A percentile compares a stretch with the other conserved stretches of the same genome.
Conservation (phyloP, 495 filamentous ascomycete species). For the Cenococcum geophilum region DNA sequence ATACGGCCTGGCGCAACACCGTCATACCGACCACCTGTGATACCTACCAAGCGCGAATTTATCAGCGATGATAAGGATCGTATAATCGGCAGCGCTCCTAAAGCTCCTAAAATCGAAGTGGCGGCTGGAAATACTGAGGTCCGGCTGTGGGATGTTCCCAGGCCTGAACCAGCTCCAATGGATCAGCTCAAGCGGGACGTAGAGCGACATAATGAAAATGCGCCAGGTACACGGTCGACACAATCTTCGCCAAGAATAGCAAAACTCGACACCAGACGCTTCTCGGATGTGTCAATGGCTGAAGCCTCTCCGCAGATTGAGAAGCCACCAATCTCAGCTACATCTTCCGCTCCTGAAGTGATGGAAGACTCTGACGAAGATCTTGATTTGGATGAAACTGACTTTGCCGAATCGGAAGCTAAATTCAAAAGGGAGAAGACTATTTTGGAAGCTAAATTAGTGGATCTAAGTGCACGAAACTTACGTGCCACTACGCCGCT, state of each 20-base stretch:
- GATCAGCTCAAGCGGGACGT: conserved; percentile 1
- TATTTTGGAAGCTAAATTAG: conserved; percentile 31
- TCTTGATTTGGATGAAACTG: conserved; percentile 37
- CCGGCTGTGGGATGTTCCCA: conserved; percentile 10
- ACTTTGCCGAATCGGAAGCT: conserved; percentile 34
- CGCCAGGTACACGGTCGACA: neutral
- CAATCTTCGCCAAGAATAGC: conserved; percentile 9
- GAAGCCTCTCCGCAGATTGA: conserved; percentile 17
- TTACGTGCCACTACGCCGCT: conserved; percentile 35
- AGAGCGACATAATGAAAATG: neutral
- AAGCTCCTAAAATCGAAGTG: conserved; percentile 26
- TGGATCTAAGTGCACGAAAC: conserved; percentile 33
- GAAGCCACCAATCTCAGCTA: conserved; percentile 13
- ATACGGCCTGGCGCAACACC: conserved; percentile 27
- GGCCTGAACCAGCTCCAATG: conserved; percentile 1
- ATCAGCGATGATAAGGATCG: conserved; percentile 23
- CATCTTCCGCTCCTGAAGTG: conserved; percentile 16
- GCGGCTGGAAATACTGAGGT: conserved; percentile 3
- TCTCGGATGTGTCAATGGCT: conserved; percentile 24
- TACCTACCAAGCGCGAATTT: conserved; percentile 27
- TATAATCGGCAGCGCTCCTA: conserved; percentile 17
- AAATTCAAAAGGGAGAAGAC: conserved; percentile 38
- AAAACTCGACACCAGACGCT: conserved; percentile 16
- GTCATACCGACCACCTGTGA: conserved; percentile 6
- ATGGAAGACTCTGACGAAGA: conserved; percentile 36